Evolutionary conservation across 2,329 filamentous ascomycete genomes (phyloP).

Genomic region (Tolypocladium ophioglossoides): DNA sequence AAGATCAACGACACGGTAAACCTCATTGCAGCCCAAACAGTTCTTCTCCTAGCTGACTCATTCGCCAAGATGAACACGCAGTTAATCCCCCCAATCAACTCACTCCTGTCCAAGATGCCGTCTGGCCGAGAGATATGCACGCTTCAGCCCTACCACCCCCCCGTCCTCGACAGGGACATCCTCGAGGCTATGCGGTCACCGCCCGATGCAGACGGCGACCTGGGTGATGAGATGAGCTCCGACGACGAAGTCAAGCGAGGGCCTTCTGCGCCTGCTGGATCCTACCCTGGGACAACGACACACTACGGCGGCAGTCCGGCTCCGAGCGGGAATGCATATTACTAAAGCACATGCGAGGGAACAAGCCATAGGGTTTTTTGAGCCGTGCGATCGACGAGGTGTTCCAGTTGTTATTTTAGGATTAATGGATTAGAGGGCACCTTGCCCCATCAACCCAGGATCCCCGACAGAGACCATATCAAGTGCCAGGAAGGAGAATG

Average conservation of each 20-base stretch:
- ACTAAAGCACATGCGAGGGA: constrained; percentile 10
- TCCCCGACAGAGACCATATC: no score
- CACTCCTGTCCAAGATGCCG: constrained; percentile 69
- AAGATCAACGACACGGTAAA: constrained; percentile 86
- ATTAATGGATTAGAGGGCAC: no score
- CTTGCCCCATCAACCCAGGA: no score
- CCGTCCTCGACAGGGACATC: constrained; percentile 51
- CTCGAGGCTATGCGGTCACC: constrained; percentile 48
- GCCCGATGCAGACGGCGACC: constrained; percentile 22
- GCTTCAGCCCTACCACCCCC: constrained; percentile 56
- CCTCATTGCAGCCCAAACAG: fast-evolving
- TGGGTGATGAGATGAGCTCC: constrained; percentile 24
- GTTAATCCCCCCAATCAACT: constrained; percentile 57
- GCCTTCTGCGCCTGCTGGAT: constrained; percentile 28
- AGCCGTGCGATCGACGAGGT: not conserved
- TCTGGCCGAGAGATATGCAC: constrained; percentile 79
- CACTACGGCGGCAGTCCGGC: constrained; percentile 24
- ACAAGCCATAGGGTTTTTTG: no score
- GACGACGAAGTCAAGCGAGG: constrained; percentile 24
- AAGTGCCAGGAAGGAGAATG: no score
- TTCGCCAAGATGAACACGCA: constrained; percentile 64
- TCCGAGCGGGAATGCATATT: constrained; percentile 25
- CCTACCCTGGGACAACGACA: constrained; percentile 36
- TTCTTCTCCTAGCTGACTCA: constrained; percentile 3
- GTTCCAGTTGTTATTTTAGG: not conserved